Percentiles rank a stretch among this genome's conserved stretches.
Evolutionary conservation across 345 rosid species (phyloP).

Genomic region (Sisymbrium irio): DNA sequence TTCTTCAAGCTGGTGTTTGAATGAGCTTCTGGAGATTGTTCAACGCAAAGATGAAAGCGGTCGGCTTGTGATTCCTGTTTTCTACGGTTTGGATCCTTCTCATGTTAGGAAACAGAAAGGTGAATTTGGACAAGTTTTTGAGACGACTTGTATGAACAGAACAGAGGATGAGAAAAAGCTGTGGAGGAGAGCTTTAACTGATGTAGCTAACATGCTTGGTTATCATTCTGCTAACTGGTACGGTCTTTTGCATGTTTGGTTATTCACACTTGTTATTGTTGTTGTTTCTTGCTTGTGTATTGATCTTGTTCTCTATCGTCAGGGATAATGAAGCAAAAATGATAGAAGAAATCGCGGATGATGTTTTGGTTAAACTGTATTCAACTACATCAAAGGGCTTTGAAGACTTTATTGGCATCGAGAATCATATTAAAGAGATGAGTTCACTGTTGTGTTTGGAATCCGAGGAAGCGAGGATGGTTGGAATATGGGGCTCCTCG

Average conservation of each 20-base stretch:
- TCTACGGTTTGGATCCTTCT: neutral
- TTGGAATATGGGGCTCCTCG: conserved; percentile 1
- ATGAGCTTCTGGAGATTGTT: neutral
- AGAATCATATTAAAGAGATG: conserved; percentile 1
- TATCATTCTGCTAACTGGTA: neutral
- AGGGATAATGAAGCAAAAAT: neutral
- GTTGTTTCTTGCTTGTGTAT: neutral
- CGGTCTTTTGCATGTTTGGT: neutral
- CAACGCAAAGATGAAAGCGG: neutral
- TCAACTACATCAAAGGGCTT: neutral
- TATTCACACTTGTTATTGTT: neutral
- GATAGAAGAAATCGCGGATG: neutral
- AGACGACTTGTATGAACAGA: neutral
- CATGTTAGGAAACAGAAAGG: neutral
- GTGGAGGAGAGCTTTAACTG: neutral
- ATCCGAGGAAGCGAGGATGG: neutral
- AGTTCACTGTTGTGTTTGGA: neutral
- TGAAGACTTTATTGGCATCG: conserved; percentile 3
- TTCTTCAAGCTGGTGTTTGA: neutral
- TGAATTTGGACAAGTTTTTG: neutral
- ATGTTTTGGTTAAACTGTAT: neutral
- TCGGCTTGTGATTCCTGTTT: neutral
- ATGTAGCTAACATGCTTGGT: neutral
- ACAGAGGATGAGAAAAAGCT: neutral
- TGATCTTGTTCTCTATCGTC: neutral